Conservation (phyloP, 352 stramenopile genomes). For the Globisporangium paddicum region DNA sequence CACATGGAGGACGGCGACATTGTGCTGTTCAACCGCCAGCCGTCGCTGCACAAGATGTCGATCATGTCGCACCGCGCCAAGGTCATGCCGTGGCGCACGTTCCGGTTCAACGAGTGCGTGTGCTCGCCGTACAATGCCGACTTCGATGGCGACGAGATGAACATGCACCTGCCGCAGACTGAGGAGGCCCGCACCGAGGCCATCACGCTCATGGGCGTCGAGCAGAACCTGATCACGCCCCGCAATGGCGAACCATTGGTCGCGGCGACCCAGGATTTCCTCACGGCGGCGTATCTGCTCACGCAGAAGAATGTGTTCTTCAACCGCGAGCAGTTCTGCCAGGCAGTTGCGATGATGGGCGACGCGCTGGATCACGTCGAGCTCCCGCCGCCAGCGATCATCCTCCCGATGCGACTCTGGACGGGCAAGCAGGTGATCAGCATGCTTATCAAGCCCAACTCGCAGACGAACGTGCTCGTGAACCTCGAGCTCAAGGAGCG, state of each 20-base stretch:
- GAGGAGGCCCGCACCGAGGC: conserved; percentile 98
- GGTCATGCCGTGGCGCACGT: conserved; percentile 97
- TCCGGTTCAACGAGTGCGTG: conserved; percentile 99
- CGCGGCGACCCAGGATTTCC: conserved; percentile 98
- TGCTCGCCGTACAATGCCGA: conserved; percentile 99
- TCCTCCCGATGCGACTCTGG: conserved; percentile 89
- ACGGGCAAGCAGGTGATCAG: conserved; percentile 98
- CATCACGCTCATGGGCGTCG: conserved; percentile 96
- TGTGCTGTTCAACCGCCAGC: conserved; percentile 99
- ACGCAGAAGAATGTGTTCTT: conserved; percentile 99
- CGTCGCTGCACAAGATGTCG: conserved; percentile 99
- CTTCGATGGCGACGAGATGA: conserved; percentile 99
- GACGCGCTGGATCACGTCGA: conserved; percentile 95
- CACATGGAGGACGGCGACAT: conserved; percentile 99
- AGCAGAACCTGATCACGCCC: conserved; percentile 97
- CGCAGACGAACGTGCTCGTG: conserved; percentile 67
- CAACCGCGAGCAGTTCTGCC: conserved; percentile 95
- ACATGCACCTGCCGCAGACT: conserved; percentile 99
- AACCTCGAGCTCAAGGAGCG: conserved; percentile 93
- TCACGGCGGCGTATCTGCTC: conserved; percentile 97
- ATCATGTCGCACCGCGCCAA: conserved; percentile 96
- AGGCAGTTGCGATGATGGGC: conserved; percentile 93
- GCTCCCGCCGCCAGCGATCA: conserved; percentile 67
- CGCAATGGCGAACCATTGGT: conserved; percentile 98
- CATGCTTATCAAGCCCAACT: conserved; percentile 87